phyloP scores from a whole-genome alignment of 2,329 filamentous ascomycete species.

The Pochonia chlamydosporia region DNA sequence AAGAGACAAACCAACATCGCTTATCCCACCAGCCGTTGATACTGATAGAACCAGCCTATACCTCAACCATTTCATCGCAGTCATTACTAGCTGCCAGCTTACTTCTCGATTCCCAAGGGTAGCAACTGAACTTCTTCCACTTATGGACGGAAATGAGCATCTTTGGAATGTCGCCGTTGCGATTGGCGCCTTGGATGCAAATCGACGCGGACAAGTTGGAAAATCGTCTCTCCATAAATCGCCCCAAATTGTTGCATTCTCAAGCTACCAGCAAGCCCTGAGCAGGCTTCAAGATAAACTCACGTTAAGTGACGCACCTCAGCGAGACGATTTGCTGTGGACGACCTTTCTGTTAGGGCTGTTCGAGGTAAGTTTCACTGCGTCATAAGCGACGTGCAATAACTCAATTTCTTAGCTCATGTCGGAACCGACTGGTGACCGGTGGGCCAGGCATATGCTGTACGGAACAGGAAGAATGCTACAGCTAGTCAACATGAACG shows the following conservation, averaged over 20 bases:
- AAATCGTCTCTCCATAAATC: not conserved
- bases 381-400: not conserved
- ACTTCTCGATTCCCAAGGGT: slow-evolving; percentile 9
- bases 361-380: slow-evolving; percentile 18
- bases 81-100: slow-evolving; percentile 16
- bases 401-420: slow-evolving; percentile 14
- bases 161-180: slow-evolving; percentile 15
- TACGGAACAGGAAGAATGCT: slow-evolving; percentile 19
- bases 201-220: slow-evolving; percentile 9
- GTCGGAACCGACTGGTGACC: slow-evolving; percentile 16
- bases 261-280: slow-evolving; percentile 15
- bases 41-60: slow-evolving; percentile 2
- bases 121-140: slow-evolving; percentile 9
- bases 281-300: slow-evolving; percentile 10
- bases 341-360: slow-evolving; percentile 19
- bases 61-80: slow-evolving; percentile 12
- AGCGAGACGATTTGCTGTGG: slow-evolving; percentile 16
- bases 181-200: slow-evolving; percentile 21
- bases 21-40: not conserved
- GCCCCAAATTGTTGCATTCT: slow-evolving; percentile 9
- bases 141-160: slow-evolving; percentile 11
- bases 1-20: not conserved
- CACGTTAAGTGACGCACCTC: not conserved
- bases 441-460: slow-evolving; percentile 22
- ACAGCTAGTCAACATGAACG: slow-evolving; percentile 3